Base-by-base conservation (phyloP, 2,329 filamentous ascomycete genomes). In the Diaporthe australafricana region DNA sequence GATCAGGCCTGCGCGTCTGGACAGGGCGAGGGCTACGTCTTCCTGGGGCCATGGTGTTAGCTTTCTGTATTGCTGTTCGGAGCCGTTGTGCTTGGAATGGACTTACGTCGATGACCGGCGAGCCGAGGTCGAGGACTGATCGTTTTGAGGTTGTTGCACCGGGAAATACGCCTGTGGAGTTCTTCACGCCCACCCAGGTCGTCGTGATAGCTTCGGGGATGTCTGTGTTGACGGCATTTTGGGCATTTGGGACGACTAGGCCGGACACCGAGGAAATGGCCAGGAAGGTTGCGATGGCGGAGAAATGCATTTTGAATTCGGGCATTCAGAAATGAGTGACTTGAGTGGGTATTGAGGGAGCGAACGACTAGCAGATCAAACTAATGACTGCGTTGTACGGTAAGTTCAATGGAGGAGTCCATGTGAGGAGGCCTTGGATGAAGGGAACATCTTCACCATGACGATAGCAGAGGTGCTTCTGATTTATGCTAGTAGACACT, bases 31-130 rank as follows among this genome's bases (percentile, higher is more conserved):
- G 1, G 17, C 57, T 22, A 11, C 25, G 27, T 47, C 57, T 32
- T 63, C 57, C 57, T 63, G 42, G 57, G 57, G n/a, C 27, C 40
- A 63, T 11, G 17, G 40, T 22, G 57, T 63, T 27, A 63, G 5
- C 14, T 32, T 32, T 32, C 4, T 14, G 5, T 30, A 14, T 20
- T 30, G 9, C 16, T 53, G 27, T 4, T 32, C 2, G 7, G 4
- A 5, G 14, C 3, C 22, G 9, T 25, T 50, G 48, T 38, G 52
- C 35, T 22, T 25, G 6, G 30, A 30, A 12, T 16, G 17, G 5
- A 48, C 57, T 63, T 48, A 63, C 57, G 57, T 63, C 57, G 45
- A 47, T 7, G 27, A 47, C 22, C 47, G 27, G 9, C 3, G 11
- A 22, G 5, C 11, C 22, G 5, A 27, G n/a, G 20, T 35, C 17